Percentiles rank a stretch among this genome's conserved stretches.
Conservation (phyloP, 2,329 filamentous ascomycete species). For the Diplodia mutila region DNA sequence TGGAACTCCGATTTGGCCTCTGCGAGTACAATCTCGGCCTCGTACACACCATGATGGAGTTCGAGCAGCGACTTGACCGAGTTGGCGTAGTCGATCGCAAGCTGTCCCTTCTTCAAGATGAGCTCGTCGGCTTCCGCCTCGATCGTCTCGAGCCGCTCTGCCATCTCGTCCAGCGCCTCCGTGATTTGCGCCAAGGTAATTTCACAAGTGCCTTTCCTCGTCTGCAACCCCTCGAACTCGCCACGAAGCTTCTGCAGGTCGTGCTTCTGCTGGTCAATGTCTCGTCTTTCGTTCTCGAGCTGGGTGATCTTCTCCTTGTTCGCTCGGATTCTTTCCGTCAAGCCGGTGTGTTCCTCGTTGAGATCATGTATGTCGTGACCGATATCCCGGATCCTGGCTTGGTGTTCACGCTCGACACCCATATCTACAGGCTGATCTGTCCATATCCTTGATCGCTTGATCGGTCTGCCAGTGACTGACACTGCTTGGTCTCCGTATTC, state of each 20-base stretch:
- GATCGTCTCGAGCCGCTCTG: constrained; percentile 3
- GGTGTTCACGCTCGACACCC: constrained; percentile 64
- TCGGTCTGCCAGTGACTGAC: constrained; percentile 67
- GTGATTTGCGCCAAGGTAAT: constrained; percentile 27
- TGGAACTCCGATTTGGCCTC: constrained; percentile 83
- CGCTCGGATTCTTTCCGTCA: constrained; percentile 43
- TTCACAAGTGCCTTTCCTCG: constrained; percentile 58
- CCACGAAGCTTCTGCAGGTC: constrained; percentile 68
- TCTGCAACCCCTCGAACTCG: constrained; percentile 68
- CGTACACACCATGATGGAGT: constrained; percentile 66
- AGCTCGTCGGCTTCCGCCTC: constrained; percentile 31
- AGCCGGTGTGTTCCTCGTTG: constrained; percentile 45
- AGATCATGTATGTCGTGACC: constrained; percentile 47
- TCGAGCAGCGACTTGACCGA: constrained; percentile 65
- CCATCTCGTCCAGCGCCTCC: constrained; percentile 11
- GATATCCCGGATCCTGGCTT: constrained; percentile 53
- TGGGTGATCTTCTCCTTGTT: constrained; percentile 31
- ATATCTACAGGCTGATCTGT: constrained; percentile 75
- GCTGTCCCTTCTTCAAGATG: constrained; percentile 34
- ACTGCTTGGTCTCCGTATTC: constrained; percentile 85
- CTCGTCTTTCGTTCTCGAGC: constrained; percentile 31
- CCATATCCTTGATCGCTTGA: constrained; percentile 70
- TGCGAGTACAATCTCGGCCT: constrained; percentile 70
- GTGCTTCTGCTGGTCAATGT: constrained; percentile 65
- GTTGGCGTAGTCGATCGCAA: constrained; percentile 58